Conservation (phyloP, 2,329 filamentous ascomycete genomes). For the Cyphellophora europaea region DNA sequence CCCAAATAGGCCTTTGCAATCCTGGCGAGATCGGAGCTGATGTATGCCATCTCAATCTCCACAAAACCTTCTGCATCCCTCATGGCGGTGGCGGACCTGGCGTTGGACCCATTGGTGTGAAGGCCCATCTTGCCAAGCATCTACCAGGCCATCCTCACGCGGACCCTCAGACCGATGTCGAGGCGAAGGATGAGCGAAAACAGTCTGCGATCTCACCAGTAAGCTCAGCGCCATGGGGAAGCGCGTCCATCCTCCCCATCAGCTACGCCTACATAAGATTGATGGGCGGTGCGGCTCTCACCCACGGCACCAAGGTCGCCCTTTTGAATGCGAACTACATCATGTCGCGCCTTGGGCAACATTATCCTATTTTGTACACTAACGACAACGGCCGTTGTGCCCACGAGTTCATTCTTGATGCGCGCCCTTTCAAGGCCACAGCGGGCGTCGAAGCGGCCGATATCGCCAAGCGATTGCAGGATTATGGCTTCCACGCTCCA, state of each 20-base stretch:
- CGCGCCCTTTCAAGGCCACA: constrained; percentile 72
- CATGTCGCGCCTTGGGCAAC: constrained; percentile 70
- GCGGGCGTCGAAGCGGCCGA: constrained; percentile 85
- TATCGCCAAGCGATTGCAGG: constrained; percentile 90
- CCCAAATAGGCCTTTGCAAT: constrained; percentile 89
- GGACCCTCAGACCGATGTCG: constrained; percentile 22
- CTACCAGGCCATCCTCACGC: constrained; percentile 63
- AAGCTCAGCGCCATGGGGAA: constrained; percentile 75
- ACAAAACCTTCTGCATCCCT: constrained; percentile 98
- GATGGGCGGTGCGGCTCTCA: constrained; percentile 78
- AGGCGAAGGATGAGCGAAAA: constrained; percentile 2
- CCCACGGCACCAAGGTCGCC: constrained; percentile 81
- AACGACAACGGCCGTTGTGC: constrained; percentile 82
- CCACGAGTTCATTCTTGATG: constrained; percentile 94
- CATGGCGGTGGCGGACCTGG: constrained; percentile 91
- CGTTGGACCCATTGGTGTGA: constrained; percentile 88
- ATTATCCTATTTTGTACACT: constrained; percentile 90
- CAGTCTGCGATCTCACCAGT: constrained; percentile 57
- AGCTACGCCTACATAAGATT: constrained; percentile 92
- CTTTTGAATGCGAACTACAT: constrained; percentile 98
- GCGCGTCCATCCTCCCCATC: constrained; percentile 85
- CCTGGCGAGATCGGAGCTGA: constrained; percentile 93
- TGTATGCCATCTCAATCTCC: constrained; percentile 92
- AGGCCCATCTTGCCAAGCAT: constrained; percentile 65
- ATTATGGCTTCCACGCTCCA: constrained; percentile 94